Evolutionary conservation across 75 land plant species (phyloP), one percentile per base, ranked within the genome.

Genomic region (Chamaecyparis obtusa): DNA sequence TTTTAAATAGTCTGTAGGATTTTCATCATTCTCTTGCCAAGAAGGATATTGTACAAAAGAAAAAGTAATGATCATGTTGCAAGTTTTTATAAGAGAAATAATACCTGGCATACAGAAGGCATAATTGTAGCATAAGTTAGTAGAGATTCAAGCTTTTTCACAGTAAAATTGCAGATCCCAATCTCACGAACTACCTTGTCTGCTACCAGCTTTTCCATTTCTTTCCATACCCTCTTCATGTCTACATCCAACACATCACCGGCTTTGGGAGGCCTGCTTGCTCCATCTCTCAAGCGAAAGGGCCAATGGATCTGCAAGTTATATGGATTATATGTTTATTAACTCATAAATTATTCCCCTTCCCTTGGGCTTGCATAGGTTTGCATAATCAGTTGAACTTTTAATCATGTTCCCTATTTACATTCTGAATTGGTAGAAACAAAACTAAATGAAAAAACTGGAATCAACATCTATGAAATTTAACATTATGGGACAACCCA

Each of bases 61-160:
- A 19, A 55, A 54, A 21, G 6, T 41, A 88, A 27, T 67, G 2
- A 67, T 24, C 30, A 67, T 27, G 6, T 67, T 67, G 30, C 71
- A 67, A 67, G 9, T 67, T 67, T 64, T 64, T 21, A 2, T 30
- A 16, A 17, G 9, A 35, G 6, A 37, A 15, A 54, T 79, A 32
- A 33, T 16, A 91, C 94, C 90, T 93, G 95, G 72, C 91, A 90
- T 7, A 93, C 95, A 83, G 95, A 91, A 10, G 95, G 94, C 86
- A 82, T 87, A 13, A 60, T 92, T 46, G 85, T 80, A 41, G 94
- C 91, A 78, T 86, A 78, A 49, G 16, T 60, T 24, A 94, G 51
- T 3, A 94, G 88, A 82, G 88, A 91, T 30, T 89, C 84, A 39
- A 94, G 87, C 88, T 94, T 94, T 85, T 86, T 91, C n/a, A 88